These are phyloP conservation scores for Auricularia auricula-judae DNA, from an alignment of 768 basidiomycete genomes.

Conservation along the genomic window DNA sequence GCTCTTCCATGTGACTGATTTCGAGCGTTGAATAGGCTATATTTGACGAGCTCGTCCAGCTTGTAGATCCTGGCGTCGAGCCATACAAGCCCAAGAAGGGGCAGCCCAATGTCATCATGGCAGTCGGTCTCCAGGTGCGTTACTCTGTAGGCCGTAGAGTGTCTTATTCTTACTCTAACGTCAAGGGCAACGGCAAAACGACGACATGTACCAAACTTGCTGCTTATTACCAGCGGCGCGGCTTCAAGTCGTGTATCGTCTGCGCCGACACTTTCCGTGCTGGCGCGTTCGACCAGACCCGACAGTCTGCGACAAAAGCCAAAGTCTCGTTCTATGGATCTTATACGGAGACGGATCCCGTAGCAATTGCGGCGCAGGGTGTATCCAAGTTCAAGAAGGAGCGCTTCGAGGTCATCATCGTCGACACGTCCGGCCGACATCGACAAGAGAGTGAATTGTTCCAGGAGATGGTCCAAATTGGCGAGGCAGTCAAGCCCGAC, in stretches of 20 bases:
- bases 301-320: conserved; percentile 97
- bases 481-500: conserved; percentile 85
- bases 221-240: conserved; percentile 92
- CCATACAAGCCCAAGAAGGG: conserved; percentile 97
- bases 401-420: conserved; percentile 95
- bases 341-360: conserved; percentile 98
- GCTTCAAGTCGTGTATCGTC: conserved; percentile 93
- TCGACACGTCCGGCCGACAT: conserved; percentile 95
- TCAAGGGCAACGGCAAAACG: conserved; percentile 93
- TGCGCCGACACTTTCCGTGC: conserved; percentile 99
- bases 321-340: conserved; percentile 99
- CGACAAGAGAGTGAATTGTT: conserved; percentile 96
- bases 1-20: neutral
- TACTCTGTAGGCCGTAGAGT: neutral
- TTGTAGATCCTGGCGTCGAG: conserved; percentile 93
- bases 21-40: conserved; percentile 49
- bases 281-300: conserved; percentile 97
- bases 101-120: conserved; percentile 91
- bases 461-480: conserved; percentile 95
- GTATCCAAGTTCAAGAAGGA: conserved; percentile 98
- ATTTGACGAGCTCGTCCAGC: conserved; percentile 88
- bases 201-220: conserved; percentile 99
- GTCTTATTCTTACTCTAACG: conserved; percentile 4
- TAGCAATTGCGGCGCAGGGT: conserved; percentile 86
- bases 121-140: conserved; percentile 84